Evolutionary conservation across 257 asterid genomes (phyloP), one percentile per base, ranked within the genome.

Genomic region (Solanum neorickii): DNA sequence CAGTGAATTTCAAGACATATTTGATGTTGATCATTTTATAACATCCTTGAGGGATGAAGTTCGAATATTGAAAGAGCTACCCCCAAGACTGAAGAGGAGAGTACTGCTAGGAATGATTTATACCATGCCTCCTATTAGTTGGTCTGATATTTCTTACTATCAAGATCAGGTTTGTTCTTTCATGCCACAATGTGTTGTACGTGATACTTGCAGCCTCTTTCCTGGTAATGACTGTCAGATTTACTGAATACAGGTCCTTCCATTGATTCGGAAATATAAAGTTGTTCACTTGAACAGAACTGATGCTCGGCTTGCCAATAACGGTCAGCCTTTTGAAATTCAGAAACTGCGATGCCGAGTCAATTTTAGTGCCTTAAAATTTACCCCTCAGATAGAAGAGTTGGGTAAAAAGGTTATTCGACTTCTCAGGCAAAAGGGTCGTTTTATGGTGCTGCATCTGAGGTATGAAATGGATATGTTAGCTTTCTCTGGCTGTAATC

Each of bases 391-490:
- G 91, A 97, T 97, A 69, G 99, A 97, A 90, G 99, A 95, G 89
- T 76, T 97, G 93, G 99, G 99, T 13, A 90, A 94, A 89, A 97
- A 92, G 90, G 98, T 96, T 20, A 93, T 97, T 89, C 89, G 91
- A 86, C 93, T 96, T 86, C 92, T 97, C 14, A 92, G 98, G 90
- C 92, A 92, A 89, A 97, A 92, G 49, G 99, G 99, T 35, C 95
- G 97, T 37, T 93, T 97, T 90, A 86, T 97, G 25, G 99, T 97
- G 47, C 98, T 97, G 87, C 99, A 97, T 89, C 98, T 96, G 85
- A 94, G 99, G 90, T 97, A 93, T 29, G 99, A 96, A 92, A 97
- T 96, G 99, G 99, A 97, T 92, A 97, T 97, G 99, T 88, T 97
- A 87, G 99, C 99, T 5, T 97, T 97, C 88, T 96, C 99, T 84